Conservation (phyloP, 2,329 filamentous ascomycete genomes). For the Alternaria dauci region DNA sequence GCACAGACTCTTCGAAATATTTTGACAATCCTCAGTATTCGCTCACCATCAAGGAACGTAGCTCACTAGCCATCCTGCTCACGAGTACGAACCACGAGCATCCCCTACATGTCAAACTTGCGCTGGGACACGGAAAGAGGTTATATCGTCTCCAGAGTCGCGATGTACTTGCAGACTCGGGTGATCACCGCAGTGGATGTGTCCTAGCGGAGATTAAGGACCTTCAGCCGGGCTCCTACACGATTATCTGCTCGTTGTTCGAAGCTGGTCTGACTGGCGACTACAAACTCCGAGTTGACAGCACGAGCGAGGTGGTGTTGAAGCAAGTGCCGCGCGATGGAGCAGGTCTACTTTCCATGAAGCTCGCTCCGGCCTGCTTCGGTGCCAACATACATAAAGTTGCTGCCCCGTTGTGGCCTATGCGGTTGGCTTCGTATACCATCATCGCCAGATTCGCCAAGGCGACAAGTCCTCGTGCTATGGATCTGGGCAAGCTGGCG, state of each 20-base stretch:
- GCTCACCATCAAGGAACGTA: constrained; percentile 65
- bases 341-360: constrained; percentile 74
- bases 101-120: constrained; percentile 83
- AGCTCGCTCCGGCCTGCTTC: constrained; percentile 64
- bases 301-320: constrained; percentile 65
- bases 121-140: constrained; percentile 78
- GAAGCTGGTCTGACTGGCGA: constrained; percentile 77
- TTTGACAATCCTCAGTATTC: constrained; percentile 88
- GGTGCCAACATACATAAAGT: constrained; percentile 61
- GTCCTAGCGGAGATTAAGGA: constrained; percentile 70
- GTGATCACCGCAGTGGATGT: constrained; percentile 86
- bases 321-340: constrained; percentile 73
- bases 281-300: constrained; percentile 79
- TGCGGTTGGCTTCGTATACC: constrained; percentile 68
- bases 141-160: constrained; percentile 73
- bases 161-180: constrained; percentile 82
- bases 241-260: constrained; percentile 89
- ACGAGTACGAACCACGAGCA: constrained; percentile 72
- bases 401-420: constrained; percentile 59
- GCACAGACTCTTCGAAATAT: constrained; percentile 77
- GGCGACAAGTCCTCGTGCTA: constrained; percentile 38
- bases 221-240: constrained; percentile 79
- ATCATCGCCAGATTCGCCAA: constrained; percentile 61
- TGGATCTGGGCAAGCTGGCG: constrained; percentile 38
- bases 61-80: constrained; percentile 76